phyloP scores from a whole-genome alignment of 75 land plant species.

The Ceratopteris richardii region DNA sequence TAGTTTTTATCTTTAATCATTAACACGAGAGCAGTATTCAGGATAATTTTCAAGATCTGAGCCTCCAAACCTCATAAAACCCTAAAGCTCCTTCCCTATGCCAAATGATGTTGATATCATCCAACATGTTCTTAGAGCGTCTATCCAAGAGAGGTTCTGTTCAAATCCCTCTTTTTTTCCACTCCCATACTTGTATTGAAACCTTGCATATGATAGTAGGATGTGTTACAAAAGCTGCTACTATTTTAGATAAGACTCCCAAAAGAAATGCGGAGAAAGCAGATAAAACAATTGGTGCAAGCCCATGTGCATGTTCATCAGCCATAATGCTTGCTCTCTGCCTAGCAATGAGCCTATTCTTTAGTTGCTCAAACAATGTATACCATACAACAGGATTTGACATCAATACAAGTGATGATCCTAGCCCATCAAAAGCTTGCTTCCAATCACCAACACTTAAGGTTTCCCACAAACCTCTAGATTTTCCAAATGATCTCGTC shows the following conservation, averaged over 20 bases:
- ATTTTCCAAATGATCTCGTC: conserved; percentile 84
- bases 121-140: conserved; percentile 30
- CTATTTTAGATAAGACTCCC: conserved; percentile 80
- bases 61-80: conserved; percentile 79
- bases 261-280: conserved; percentile 80
- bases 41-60: conserved; percentile 80
- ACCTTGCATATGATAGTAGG: conserved; percentile 92
- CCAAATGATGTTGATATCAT: conserved; percentile 50
- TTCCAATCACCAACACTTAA: conserved; percentile 54
- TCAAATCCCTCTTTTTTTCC: conserved; percentile 8
- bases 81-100: conserved; percentile 61
- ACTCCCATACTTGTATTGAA: conserved; percentile 72
- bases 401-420: conserved; percentile 75
- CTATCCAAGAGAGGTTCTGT: conserved; percentile 1
- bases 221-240: conserved; percentile 74
- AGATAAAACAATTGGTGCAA: conserved; percentile 58
- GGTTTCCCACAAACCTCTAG: conserved; percentile 65
- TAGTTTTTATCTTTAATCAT: conserved; percentile 93
- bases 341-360: conserved; percentile 35
- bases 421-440: conserved; percentile 76
- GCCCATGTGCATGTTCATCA: not conserved
- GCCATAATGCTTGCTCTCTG: conserved; percentile 6
- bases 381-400: conserved; percentile 82
- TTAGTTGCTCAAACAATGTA: conserved; percentile 89
- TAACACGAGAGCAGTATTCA: conserved; percentile 72